Evolutionary conservation across 371 early-diverging fungal genomes (phyloP), one percentile per base, ranked within the genome.

Genomic region (Mucor lusitanicus): DNA sequence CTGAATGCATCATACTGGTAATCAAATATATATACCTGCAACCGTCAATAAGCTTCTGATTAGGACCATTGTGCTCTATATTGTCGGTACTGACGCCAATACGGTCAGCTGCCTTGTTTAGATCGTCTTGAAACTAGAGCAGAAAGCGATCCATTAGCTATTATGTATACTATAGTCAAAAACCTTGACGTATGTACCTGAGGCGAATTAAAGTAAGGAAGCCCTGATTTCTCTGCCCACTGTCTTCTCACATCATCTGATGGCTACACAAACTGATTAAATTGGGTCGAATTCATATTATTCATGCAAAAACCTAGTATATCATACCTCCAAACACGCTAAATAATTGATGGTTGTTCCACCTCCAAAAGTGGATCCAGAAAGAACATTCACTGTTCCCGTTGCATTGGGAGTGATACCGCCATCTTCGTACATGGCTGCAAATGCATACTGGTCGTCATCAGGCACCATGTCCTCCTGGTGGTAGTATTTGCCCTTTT

Each of bases 311-410:
- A 25, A 9, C 8, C n/a, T n/a, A n/a, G n/a, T n/a, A n/a, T n/a
- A n/a, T n/a, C n/a, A n/a, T 11, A 53, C 53, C 28, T 53, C 27
- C 27, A 91, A 73, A 9, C 85, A 87, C 3, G 85, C 90, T 33
- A 78, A 75, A 82, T 87, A 87, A 68, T 82, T 82, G 40, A 90
- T 72, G 0, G 85, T 76, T 23, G 90, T 87, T 23, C 91, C 91
- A 55, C 92, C 90, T 28, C 91, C 92, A 75, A 88, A 86, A 7
- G 35, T 44, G 7, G 68, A 62, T 12, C 89, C 91, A 0, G 86
- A 84, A 19, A 87, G 61, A 15, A 85, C 48, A 6, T 60, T 65
- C 2, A 91, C 64, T 5, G 67, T 64, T 21, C 80, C 82, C 61
- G 84, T 82, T 11, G 65, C 54, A 4, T 75, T 69, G 3, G 78